Evolutionary conservation across 2,329 filamentous ascomycete species (phyloP), one percentile per base, ranked within the genome.

Genomic region (Aspergillus niger): DNA sequence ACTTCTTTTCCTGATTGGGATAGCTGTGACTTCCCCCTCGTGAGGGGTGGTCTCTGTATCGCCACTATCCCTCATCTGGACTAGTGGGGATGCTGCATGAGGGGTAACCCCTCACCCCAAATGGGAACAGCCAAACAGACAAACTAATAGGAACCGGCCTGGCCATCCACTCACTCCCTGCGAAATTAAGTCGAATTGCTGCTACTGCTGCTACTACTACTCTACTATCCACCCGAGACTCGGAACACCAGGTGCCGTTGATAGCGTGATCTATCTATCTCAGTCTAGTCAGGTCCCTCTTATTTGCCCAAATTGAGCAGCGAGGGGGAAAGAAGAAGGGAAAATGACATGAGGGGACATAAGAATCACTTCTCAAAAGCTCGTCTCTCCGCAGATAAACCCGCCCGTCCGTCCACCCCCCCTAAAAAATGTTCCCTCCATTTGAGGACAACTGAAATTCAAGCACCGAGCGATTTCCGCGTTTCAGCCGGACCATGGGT

Each of bases 1-100:
- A 38, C 8, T 38, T 22, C 15, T 13, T 11, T 44, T 24, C 59
- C 57, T n/a, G 1, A 57, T 63, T 28, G 8, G 52, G 41, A 47
- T 28, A 49, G 53, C 54, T 55, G 15, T 48, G 11, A 22, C n/a
- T 17, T 30, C 51, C 64, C 63, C 64, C 64, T 63, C 64, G 55
- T 57, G 64, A 63, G 64, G 64, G 58, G 61, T 10, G 11, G 15
- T 20, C 15, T 15, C 22, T 7, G 13, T 1, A 17, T 50, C 1
- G 15, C 15, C 47, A 30, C n/a, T 11, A 50, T 13, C 3, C 47
- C 47, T 2, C 15, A 50, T 17, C 8, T 2, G 10, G 47, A 30
- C 47, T 50, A 50, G 47, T 28, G 8, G 26, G 6, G n/a, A 15
- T 2, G 8, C n/a, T 28, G 15, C 26, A 30, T 50, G 47, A 50